Conservation (phyloP, 768 basidiomycete genomes). For the Udeniomyces megalosporus region DNA sequence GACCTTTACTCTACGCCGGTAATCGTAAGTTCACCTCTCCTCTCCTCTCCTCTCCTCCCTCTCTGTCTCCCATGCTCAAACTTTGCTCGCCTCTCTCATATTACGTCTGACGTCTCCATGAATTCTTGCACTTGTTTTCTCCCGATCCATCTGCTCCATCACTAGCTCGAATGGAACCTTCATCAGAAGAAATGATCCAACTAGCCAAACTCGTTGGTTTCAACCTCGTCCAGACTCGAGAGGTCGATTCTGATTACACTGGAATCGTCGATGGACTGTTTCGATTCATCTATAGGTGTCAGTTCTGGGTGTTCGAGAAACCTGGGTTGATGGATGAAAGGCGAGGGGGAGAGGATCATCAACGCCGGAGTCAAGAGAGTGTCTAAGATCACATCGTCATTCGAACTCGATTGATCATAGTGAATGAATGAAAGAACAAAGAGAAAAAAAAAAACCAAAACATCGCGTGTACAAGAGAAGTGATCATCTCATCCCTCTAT, state of each 20-base stretch:
- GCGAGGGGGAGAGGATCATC: no score
- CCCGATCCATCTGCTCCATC: constrained; percentile 34
- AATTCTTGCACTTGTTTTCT: no score
- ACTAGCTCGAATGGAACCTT: constrained; percentile 42
- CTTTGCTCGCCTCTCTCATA: constrained; percentile 19
- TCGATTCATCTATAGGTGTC: constrained; percentile 50
- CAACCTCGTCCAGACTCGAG: constrained; percentile 14
- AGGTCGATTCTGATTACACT: constrained; percentile 50
- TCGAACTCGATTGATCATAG: no score
- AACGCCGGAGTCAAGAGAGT: no score
- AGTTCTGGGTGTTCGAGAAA: constrained; percentile 41
- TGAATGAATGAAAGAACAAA: no score
- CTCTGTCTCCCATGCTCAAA: no score
- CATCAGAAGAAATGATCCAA: constrained; percentile 45
- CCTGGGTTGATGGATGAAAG: neutral
- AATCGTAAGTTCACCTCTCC: constrained; percentile 3
- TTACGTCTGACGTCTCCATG: neutral
- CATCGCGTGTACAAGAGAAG: no score
- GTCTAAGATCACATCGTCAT: no score
- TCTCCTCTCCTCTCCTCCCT: constrained; percentile 23
- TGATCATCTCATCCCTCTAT: no score
- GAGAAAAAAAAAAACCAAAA: no score
- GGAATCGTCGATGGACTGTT: constrained; percentile 49
- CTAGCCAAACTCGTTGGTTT: constrained; percentile 46
- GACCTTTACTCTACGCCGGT: constrained; percentile 36